Evolutionary conservation across 2,329 filamentous ascomycete species (phyloP).

Genomic region (Talaromyces sp.): DNA sequence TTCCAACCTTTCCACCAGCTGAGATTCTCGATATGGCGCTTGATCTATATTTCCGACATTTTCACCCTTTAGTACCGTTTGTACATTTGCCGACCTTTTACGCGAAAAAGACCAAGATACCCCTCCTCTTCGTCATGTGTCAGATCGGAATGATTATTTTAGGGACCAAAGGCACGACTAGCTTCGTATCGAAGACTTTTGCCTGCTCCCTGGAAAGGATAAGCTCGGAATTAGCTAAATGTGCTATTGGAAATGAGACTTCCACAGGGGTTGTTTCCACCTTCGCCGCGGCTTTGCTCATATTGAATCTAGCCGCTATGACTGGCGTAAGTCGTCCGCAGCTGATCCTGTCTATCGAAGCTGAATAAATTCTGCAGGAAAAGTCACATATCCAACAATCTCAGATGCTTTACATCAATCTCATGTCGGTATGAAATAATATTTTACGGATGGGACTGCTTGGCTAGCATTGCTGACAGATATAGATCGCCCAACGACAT

Average conservation of each 20-base stretch:
- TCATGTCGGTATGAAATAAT: conserved; percentile 39
- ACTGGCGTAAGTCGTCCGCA: conserved; percentile 36
- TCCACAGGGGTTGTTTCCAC: conserved; percentile 45
- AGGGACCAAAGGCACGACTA: conserved; percentile 50
- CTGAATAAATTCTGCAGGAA: conserved; percentile 28
- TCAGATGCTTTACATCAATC: conserved; percentile 51
- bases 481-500: conserved; percentile 46
- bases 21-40: conserved; percentile 54
- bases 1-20: conserved; percentile 46
- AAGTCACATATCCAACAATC: conserved; percentile 46
- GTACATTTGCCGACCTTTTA: conserved; percentile 54
- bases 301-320: conserved; percentile 50
- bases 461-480: background rate
- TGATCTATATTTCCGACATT: conserved; percentile 54
- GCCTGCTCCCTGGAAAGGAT: conserved; percentile 39
- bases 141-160: conserved; percentile 53
- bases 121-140: conserved; percentile 52
- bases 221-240: conserved; percentile 42
- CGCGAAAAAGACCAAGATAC: conserved; percentile 46
- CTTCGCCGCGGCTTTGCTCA: conserved; percentile 48
- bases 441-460: background rate
- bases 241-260: conserved; percentile 39
- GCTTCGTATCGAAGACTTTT: conserved; percentile 50
- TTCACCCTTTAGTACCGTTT: conserved; percentile 53
- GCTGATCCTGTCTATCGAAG: background rate